A percentile compares a stretch with the other conserved stretches of the same genome.
phyloP scores from a whole-genome alignment of 78 protist genomes.

The Emiliania huxleyi region DNA sequence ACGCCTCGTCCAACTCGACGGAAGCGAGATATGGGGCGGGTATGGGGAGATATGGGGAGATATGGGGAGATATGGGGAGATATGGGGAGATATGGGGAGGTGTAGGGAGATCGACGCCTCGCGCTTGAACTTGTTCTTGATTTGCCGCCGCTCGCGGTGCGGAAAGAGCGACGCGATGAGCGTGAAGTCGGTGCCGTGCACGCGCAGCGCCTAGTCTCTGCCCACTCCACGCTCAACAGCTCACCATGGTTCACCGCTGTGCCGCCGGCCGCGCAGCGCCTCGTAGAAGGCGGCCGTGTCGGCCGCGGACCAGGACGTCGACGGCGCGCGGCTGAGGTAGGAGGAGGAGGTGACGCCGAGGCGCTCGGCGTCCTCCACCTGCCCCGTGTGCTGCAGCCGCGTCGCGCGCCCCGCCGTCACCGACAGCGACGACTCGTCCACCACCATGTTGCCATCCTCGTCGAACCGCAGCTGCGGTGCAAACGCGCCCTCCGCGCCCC shows the following conservation, averaged over 20 bases:
- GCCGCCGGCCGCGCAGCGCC: no score
- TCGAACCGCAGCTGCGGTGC: constrained; percentile 9
- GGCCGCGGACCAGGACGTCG: background rate
- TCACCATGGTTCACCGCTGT: no score
- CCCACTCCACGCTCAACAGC: no score
- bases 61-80: no score
- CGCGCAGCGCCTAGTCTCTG: no score
- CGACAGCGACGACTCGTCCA: background rate
- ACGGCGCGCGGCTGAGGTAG: background rate
- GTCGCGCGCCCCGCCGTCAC: background rate
- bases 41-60: no score
- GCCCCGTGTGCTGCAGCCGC: background rate
- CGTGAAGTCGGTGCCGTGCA: constrained; percentile 32
- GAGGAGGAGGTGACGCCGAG: background rate
- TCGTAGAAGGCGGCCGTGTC: background rate
- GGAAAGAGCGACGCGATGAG: background rate
- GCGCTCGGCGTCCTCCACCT: background rate
- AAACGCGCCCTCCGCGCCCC: background rate
- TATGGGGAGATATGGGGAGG: no score
- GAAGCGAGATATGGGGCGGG: no score
- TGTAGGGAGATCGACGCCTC: background rate
- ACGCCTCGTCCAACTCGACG: background rate
- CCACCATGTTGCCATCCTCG: background rate
- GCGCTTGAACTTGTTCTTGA: constrained; percentile 19
- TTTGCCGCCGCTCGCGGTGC: background rate